Percentiles rank a stretch among this genome's conserved stretches.
Conservation (phyloP, 352 stramenopile species). For the Elongisporangium undulatum region DNA sequence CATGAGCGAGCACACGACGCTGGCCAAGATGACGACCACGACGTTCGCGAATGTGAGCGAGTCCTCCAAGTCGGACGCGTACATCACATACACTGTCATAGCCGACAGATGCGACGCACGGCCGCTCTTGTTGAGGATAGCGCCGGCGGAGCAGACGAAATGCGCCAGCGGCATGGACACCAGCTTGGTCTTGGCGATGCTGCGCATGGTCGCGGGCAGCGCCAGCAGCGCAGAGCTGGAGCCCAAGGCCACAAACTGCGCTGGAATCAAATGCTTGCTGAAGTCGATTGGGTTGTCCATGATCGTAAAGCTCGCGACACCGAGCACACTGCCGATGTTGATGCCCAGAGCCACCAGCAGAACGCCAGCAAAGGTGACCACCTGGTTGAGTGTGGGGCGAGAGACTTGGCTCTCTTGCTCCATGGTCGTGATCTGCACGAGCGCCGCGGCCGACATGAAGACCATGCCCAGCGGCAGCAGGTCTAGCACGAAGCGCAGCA, state of each 20-base stretch:
- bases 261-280: slow-evolving; percentile 36
- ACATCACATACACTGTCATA: slow-evolving; percentile 39
- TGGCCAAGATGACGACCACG: slow-evolving; percentile 29
- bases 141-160: slow-evolving; percentile 41
- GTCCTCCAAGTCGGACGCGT: slow-evolving; percentile 13
- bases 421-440: slow-evolving; percentile 1
- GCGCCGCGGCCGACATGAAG: slow-evolving; percentile 37
- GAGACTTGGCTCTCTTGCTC: slow-evolving; percentile 2
- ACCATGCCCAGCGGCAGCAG: slow-evolving; percentile 34
- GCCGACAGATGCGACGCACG: slow-evolving; percentile 51
- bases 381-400: slow-evolving; percentile 13
- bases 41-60: slow-evolving; percentile 20
- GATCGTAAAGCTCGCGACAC: slow-evolving; percentile 26
- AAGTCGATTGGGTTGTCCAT: slow-evolving; percentile 47
- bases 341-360: slow-evolving; percentile 43
- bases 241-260: slow-evolving; percentile 43
- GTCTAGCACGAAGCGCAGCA: slow-evolving; percentile 32
- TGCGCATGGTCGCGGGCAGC: slow-evolving; percentile 45
- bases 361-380: slow-evolving; percentile 37
- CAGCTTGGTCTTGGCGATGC: slow-evolving; percentile 38
- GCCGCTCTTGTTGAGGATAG: slow-evolving; percentile 59
- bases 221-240: slow-evolving; percentile 46
- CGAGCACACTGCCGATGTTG: slow-evolving; percentile 32
- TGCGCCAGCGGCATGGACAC: slow-evolving; percentile 56
- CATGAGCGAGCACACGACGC: slow-evolving; percentile 27